Conservation (phyloP, 345 rosid species). For the Garcia nutans region DNA sequence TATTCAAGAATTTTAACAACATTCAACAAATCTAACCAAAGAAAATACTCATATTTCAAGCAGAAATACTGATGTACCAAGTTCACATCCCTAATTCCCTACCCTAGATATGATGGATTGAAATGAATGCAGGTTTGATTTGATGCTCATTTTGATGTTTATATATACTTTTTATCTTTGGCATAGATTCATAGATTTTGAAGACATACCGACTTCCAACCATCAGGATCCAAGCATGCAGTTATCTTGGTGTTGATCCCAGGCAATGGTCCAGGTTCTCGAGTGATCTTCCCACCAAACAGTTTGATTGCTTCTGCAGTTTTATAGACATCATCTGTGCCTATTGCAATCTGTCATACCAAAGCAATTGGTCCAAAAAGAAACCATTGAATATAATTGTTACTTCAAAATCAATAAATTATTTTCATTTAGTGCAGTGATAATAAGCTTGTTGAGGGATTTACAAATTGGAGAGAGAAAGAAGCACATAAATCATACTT, state of each 20-base stretch:
- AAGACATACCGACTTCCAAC: slow-evolving; percentile 84
- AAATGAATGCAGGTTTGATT: neutral
- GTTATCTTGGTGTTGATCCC: slow-evolving; percentile 94
- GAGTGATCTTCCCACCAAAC: slow-evolving; percentile 81
- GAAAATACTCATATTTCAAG: neutral
- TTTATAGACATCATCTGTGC: slow-evolving; percentile 93
- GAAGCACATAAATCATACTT: neutral
- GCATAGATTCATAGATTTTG: neutral
- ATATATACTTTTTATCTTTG: too few relatives aligned
- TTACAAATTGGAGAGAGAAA: neutral
- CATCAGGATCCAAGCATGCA: slow-evolving; percentile 96
- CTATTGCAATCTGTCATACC: slow-evolving; percentile 76
- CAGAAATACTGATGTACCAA: neutral
- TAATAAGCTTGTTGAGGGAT: neutral
- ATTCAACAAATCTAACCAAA: neutral
- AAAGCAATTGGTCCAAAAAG: slow-evolving; percentile 7
- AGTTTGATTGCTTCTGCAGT: slow-evolving; percentile 86
- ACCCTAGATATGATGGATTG: neutral
- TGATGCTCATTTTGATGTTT: neutral
- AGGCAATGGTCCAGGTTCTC: slow-evolving; percentile 96
- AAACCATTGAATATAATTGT: slow-evolving; percentile 7
- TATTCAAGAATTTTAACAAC: neutral
- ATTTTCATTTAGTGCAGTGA: neutral
- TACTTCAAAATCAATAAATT: slow-evolving; percentile 8
- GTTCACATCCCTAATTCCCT: neutral